Base-by-base conservation (phyloP, 1,284 basidiomycete genomes). In the Pseudozyma sp. region DNA sequence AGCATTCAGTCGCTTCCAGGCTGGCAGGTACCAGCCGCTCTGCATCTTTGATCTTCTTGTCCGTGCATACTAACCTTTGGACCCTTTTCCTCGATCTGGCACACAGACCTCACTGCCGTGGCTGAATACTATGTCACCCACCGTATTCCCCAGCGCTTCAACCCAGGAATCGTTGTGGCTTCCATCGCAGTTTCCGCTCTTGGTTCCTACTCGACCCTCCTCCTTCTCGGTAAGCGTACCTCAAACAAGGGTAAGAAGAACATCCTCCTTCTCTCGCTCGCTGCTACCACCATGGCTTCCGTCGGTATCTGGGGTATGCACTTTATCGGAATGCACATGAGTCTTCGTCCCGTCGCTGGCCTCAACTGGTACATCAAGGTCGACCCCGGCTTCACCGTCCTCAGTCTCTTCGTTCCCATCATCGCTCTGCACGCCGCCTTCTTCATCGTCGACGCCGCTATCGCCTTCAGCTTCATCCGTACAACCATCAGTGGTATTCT, bases 401-500 rank as follows among this genome's bases (percentile, higher is more conserved):
- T 88, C 59, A 87, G 86, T 36, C 85, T 88, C 36, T 86, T 88
- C 59, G 86, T 87, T 3, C 87, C 87, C 9, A 81, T 87, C 31
- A 66, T 87, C 52, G 86, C 87, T 3, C 85, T 86, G n/a, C 68
- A 82, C 53, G 79, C 86, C 48, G 86, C 87, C 11, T 88, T 88
- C 78, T 83, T 87, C 82, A 85, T 88, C 74, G 78, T 87, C 58
- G 87, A 87, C 34, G 81, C 84, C 16, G 86, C 86, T 59, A 71
- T 83, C 50, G 81, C 86, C 42, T 86, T 87, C 65, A 79, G 80
- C 55, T 63, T 83, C 25, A 85, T 84, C 80, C 84, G 87, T 59
- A 85, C 86, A 57, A 47, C 82, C 44, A 67, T 86, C 87, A 69
- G 91, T 89, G 73, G 93, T 88, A 50, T 92, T 86, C 85, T 94